Conservation (phyloP, 495 filamentous ascomycete species). For the Aspergillus cristatus region DNA sequence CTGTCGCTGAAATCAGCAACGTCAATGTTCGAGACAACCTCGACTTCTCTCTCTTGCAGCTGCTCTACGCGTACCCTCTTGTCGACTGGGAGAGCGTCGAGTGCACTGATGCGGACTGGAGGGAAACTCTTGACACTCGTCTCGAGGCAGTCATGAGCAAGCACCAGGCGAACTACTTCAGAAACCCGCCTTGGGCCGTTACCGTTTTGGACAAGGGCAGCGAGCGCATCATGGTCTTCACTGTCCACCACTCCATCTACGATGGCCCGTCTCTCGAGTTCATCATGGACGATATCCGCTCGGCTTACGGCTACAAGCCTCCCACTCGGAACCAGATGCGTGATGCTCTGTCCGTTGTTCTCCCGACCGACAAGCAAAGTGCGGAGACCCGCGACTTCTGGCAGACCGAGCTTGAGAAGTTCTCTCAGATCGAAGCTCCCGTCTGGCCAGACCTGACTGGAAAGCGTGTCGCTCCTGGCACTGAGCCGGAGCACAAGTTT, state of each 20-base stretch:
- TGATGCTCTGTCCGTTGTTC: slow-evolving; percentile 14
- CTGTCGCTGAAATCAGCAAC: slow-evolving; percentile 12
- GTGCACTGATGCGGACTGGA: slow-evolving; percentile 7
- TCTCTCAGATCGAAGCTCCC: slow-evolving; percentile 12
- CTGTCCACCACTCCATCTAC: slow-evolving; percentile 26
- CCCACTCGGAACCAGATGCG: slow-evolving; percentile 16
- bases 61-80: slow-evolving; percentile 15
- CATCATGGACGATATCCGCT: slow-evolving; percentile 19
- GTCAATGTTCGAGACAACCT: background rate
- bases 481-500: slow-evolving; percentile 6
- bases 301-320: slow-evolving; percentile 15
- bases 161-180: slow-evolving; percentile 18
- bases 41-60: slow-evolving; percentile 20
- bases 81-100: slow-evolving; percentile 19
- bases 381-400: slow-evolving; percentile 17
- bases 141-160: slow-evolving; percentile 13
- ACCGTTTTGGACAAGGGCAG: slow-evolving; percentile 17
- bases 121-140: slow-evolving; percentile 5
- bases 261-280: slow-evolving; percentile 23
- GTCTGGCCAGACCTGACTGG: slow-evolving; percentile 25
- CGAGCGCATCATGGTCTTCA: slow-evolving; percentile 18
- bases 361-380: slow-evolving; percentile 7
- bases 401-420: slow-evolving; percentile 12
- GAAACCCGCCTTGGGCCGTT: slow-evolving; percentile 20
- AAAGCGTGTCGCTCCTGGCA: slow-evolving; percentile 9